Evolutionary conservation across 1,284 basidiomycete species (phyloP), one percentile per base, ranked within the genome.

Genomic region (Phellopilus nigrolimitatus): DNA sequence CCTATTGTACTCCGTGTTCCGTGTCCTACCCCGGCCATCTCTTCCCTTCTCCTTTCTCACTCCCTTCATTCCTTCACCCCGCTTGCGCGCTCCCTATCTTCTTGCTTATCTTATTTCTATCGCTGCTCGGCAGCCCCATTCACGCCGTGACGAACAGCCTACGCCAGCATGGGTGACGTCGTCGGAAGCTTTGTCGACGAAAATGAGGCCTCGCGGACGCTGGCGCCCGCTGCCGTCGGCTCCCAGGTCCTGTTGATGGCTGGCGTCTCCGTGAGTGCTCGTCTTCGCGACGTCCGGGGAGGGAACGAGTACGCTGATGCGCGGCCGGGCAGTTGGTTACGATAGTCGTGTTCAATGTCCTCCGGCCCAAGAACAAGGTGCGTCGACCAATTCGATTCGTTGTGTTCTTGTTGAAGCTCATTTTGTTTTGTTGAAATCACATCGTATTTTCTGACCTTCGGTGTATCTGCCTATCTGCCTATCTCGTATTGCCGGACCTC

Each of bases 221-320:
- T 86, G 77, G 81, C 80, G 75, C 88, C 90, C 69, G 76, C 77
- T 56, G 89, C 91, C 53, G 91, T 95, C 21, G 85, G 78, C 53
- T 84, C 84, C 17, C 93, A 97, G 70, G 77, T 92, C 53, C 79
- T 71, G 28, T 69, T 91, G 40, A 90, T 88, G 84, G 73, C 74
- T 55, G 68, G 73, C 46, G 64, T 89, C 51, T 88, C 86, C 42
- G 81, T 86, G 61, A 55, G 82, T 71, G n/a, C 25, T 30, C 34
- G 9, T 9, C 12, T 27, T n/a, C n/a, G n/a, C 24, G 15, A 17
- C 10, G 7, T 42, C 33, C 22, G 12, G n/a, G 5, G 17, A 15
- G 21, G 13, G 6, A 25, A 9, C 2, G 4, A 4, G 22, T 21
- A 27, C n/a, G 21, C 33, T 49, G 38, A 51, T 22, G 25, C 30